phyloP scores from a whole-genome alignment of 2,329 filamentous ascomycete species.

The Pezicula radicicola region DNA sequence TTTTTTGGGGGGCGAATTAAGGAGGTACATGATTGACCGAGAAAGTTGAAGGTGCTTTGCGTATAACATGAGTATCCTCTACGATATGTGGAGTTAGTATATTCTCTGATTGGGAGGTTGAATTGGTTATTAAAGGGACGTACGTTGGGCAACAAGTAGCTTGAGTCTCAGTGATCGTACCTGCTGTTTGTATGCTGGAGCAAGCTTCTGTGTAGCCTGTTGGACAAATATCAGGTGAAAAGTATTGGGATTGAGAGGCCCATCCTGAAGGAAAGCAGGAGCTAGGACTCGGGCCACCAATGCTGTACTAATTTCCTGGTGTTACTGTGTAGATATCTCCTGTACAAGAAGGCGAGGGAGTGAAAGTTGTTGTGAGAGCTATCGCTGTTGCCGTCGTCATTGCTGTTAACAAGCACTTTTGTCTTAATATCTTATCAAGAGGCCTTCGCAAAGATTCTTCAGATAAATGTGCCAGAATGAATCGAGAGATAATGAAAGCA shows the following conservation, averaged over 20 bases:
- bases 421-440: too few species aligned
- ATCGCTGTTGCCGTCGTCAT: too few species aligned
- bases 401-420: too few species aligned
- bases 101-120: not conserved
- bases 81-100: not conserved
- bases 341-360: too few species aligned
- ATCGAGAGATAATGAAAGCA: too few species aligned
- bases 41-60: constrained; percentile 1
- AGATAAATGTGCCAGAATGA: too few species aligned
- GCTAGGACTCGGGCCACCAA: constrained; percentile 1
- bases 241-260: constrained; percentile 4
- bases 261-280: constrained; percentile 6
- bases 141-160: constrained; percentile 7
- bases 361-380: too few species aligned
- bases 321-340: not conserved
- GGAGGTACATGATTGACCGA: constrained; percentile 3
- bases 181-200: not conserved
- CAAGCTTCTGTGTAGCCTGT: constrained; percentile 6
- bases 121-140: not conserved
- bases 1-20: not conserved
- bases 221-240: constrained; percentile 4
- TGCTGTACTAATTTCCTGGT: not conserved
- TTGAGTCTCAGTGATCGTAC: constrained; percentile 1
- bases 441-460: too few species aligned
- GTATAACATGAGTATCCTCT: constrained; percentile 6